Base-by-base conservation (phyloP, 2,329 filamentous ascomycete species). In the Pseudogymnoascus sp. region DNA sequence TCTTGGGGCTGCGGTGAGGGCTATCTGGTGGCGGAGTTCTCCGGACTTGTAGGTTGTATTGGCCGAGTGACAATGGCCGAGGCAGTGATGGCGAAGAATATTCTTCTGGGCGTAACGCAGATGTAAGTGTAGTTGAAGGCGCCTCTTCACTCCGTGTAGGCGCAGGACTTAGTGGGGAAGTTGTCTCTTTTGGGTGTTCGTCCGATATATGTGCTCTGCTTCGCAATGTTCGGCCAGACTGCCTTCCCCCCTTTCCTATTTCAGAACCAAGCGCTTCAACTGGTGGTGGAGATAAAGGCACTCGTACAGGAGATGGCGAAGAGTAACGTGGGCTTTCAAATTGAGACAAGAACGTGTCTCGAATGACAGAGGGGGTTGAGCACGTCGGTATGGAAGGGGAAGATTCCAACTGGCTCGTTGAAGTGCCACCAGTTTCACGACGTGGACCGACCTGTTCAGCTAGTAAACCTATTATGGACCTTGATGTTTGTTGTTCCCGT, bases 391-490 rank as follows among this genome's bases (percentile, higher is more conserved):
- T 56, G n/a, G 50, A 56, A 12, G 50, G 50, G 14, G 50, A 36
- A 56, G 50, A 56, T 56, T 56, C 50, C 50, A 56, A 56, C 28
- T 56, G 50, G 28, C 50, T 56, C 5, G 50, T 56, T 34, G 50
- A 56, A 36, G 50, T 56, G 28, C 50, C 50, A 34, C 50, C 50
- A 21, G 50, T 34, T 56, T 56, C 50, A 18, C n/a, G 16, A 12
- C 16, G 28, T 7, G 28, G 28, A 5, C 28, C 11, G 4, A 4
- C 14, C 1, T 34, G 25, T 7, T 25, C 28, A 21, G 16, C 28
- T 36, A 16, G n/a, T 21, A 8, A 34, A 36, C n/a, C 7, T 5
- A 6, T 34, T 36, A 34, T 56, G n/a, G 50, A 8, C 28, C 28
- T 28, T 11, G 46, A 28, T 53, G 23, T 14, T 34, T 34, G 50